phyloP scores from a whole-genome alignment of 208 protist genomes.

The Leishmania mexicana region DNA sequence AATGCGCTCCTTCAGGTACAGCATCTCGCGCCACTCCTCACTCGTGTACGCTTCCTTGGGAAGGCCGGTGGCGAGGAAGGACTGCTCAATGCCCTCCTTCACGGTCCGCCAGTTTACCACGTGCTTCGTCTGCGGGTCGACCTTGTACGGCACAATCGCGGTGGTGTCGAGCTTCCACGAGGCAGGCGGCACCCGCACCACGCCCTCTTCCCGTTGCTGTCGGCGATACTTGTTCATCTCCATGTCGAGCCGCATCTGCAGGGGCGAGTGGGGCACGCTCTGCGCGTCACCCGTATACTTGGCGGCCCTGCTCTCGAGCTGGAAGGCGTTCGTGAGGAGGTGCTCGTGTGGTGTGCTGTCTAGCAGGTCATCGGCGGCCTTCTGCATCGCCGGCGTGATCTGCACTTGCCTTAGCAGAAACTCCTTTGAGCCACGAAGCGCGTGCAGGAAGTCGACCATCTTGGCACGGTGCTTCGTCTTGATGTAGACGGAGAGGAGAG shows the following conservation, averaged over 20 bases:
- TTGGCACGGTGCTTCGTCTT: constrained; percentile 80
- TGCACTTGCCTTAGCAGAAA: constrained; percentile 58
- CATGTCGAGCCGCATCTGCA: constrained; percentile 89
- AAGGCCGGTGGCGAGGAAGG: constrained; percentile 78
- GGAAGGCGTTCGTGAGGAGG: constrained; percentile 86
- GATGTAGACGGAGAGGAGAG: constrained; percentile 74
- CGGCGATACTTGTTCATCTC: constrained; percentile 80
- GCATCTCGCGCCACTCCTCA: constrained; percentile 76
- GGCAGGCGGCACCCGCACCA: constrained; percentile 84
- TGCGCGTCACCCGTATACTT: constrained; percentile 72
- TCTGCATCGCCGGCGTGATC: constrained; percentile 72
- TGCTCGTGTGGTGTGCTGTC: constrained; percentile 84
- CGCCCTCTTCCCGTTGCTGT: constrained; percentile 86
- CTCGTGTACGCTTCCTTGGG: constrained; percentile 79
- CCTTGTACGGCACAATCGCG: constrained; percentile 82
- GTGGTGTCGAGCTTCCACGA: constrained; percentile 71
- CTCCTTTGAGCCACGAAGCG: constrained; percentile 75
- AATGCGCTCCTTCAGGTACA: constrained; percentile 60
- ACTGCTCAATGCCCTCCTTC: constrained; percentile 86
- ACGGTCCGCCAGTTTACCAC: constrained; percentile 90
- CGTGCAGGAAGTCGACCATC: constrained; percentile 82
- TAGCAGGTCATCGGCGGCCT: constrained; percentile 60
- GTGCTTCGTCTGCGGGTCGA: constrained; percentile 63
- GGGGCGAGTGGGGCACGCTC: constrained; percentile 73
- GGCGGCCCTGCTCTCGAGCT: constrained; percentile 49